Base-by-base conservation (phyloP, 495 filamentous ascomycete species). In the Neurospora sp. region DNA sequence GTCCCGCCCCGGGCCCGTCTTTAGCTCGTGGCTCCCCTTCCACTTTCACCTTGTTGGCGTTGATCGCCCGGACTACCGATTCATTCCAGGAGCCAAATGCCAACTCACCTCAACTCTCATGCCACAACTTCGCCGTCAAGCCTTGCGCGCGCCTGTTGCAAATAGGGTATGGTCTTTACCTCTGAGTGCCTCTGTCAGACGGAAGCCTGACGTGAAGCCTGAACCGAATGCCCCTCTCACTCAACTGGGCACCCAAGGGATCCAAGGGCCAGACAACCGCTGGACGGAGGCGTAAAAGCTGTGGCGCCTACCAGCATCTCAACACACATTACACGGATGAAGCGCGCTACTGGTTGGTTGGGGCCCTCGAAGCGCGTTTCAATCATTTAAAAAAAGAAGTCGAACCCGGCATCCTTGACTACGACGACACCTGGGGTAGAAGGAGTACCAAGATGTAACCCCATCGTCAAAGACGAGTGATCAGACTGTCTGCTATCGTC, bases 371-470 rank as follows among this genome's bases (percentile, higher is more conserved):
- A 74, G 78, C 76, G 78, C 76, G 78, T 77, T 77, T 77, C 77
- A 77, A 73, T 80, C 72, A 78, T 79, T 77, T 80, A 77, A 74
- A 76, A 76, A 80, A 74, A 76, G 74, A 72, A 78, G 73, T 76
- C 72, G 76, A 77, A 76, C 69, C 78, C 73, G 74, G 69, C 53
- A 74, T 68, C 59, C 70, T 16, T 37, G 22, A 35, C 27, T 65
- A 65, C 27, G 14, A 8, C 27, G 27, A 65, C 53, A 18, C 53
- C 53, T 35, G 53, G 53, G 27, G 53, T 65, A 35, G 12, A 12
- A 14, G 22, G 12, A 31, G 16, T 35, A 61, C 14, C 27, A 35
- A 35, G 53, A 35, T 65, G 53, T 35, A 65, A 65, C 53, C 53
- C 53, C 53, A 35, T 8, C 53, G 27, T 6, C 53, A 14, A 35